Percentiles rank a stretch among this genome's conserved stretches.
These are phyloP conservation scores for Cymbopogon citratus DNA, from an alignment of 176 grass and related monocot genomes.

Conservation along the genomic window DNA sequence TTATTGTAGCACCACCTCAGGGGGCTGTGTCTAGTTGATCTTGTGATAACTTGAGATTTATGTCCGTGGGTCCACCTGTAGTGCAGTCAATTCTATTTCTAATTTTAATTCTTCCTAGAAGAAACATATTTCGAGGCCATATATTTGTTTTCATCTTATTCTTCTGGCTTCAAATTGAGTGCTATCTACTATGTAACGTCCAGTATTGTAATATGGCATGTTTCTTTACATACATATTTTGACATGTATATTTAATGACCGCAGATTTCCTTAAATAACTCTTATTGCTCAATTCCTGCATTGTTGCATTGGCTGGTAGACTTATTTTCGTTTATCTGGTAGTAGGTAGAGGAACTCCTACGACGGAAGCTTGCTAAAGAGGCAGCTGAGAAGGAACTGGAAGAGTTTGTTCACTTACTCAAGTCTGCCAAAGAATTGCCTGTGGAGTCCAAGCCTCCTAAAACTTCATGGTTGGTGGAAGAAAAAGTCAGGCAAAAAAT, in stretches of 20 bases:
- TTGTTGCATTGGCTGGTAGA: constrained; percentile 16
- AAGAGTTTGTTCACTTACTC: constrained; percentile 80
- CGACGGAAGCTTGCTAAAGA: constrained; percentile 68
- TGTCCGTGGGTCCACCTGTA: background rate
- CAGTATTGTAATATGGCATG: background rate
- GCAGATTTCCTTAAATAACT: background rate
- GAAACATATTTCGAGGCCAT: background rate
- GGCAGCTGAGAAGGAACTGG: constrained; percentile 71
- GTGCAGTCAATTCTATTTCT: background rate
- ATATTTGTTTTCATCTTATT: background rate
- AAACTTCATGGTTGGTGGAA: constrained; percentile 69
- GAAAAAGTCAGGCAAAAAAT: constrained; percentile 77
- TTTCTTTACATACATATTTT: background rate
- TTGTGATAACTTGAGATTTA: background rate
- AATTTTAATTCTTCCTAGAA: background rate
- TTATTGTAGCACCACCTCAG: background rate
- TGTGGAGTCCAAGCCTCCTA: constrained; percentile 62
- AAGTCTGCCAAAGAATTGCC: constrained; percentile 68
- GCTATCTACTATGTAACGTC: background rate
- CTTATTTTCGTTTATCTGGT: constrained; percentile 44
- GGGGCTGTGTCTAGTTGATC: constrained; percentile 4
- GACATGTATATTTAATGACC: background rate
- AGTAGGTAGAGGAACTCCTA: constrained; percentile 94
- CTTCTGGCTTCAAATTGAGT: background rate
- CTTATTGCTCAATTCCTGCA: background rate